Conservation (phyloP, 1,284 basidiomycete species). For the Ganoderma lucidum region DNA sequence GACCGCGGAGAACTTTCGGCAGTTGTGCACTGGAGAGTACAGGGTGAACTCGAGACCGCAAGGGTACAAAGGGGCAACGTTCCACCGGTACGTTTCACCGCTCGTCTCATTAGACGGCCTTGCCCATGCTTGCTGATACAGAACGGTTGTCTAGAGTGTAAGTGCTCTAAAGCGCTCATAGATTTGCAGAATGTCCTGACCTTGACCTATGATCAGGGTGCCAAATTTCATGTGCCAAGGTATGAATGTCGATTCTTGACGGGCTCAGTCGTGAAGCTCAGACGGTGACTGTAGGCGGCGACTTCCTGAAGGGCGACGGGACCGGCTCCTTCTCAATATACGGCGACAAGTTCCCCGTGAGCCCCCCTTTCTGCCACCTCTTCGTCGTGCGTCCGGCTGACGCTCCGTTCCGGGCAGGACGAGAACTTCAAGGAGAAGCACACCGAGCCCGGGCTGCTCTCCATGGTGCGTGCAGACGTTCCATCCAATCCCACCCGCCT, state of each 20-base stretch:
- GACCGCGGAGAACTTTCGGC: constrained; percentile 97
- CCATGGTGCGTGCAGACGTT: constrained; percentile 70
- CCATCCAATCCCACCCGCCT: not conserved
- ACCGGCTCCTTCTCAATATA: constrained; percentile 96
- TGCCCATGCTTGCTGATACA: constrained; percentile 32
- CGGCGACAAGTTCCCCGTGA: constrained; percentile 88
- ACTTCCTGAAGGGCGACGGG: constrained; percentile 91
- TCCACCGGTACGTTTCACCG: constrained; percentile 78
- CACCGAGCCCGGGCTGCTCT: constrained; percentile 81
- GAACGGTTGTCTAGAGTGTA: constrained; percentile 67
- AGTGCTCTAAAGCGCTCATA: constrained; percentile 39
- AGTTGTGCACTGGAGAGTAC: constrained; percentile 96
- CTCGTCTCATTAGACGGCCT: not conserved
- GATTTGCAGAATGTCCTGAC: constrained; percentile 11
- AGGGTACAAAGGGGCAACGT: constrained; percentile 89
- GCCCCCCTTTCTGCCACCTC: constrained; percentile 33
- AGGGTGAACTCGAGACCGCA: constrained; percentile 87
- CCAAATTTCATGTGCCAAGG: constrained; percentile 91
- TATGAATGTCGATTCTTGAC: constrained; percentile 27
- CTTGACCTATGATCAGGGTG: constrained; percentile 53
- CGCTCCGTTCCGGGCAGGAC: constrained; percentile 60
- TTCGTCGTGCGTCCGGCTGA: not conserved
- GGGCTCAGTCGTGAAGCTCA: constrained; percentile 3
- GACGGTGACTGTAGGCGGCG: constrained; percentile 64
- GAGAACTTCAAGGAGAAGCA: constrained; percentile 97